Conservation (phyloP, 345 rosid genomes). For the Lepidium didymum region DNA sequence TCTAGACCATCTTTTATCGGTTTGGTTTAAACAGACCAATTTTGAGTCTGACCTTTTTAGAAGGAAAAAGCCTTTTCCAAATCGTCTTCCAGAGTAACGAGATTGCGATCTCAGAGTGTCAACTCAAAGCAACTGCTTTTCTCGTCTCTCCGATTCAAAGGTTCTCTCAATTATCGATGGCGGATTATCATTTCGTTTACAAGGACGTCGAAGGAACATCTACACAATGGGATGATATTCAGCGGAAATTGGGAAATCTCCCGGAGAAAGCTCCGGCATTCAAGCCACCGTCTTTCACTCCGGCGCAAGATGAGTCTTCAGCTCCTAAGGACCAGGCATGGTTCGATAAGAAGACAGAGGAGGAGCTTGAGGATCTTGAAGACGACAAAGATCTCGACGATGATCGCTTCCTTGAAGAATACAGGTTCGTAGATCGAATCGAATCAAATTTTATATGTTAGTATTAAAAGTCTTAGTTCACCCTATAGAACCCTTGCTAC, state of each 20-base stretch:
- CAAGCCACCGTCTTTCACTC: slow-evolving; percentile 80
- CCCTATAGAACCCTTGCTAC: neutral
- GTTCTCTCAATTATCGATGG: slow-evolving; percentile 41
- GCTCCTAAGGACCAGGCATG: slow-evolving; percentile 74
- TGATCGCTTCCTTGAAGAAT: slow-evolving; percentile 83
- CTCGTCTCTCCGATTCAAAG: slow-evolving; percentile 14
- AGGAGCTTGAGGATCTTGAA: slow-evolving; percentile 79
- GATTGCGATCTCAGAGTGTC: slow-evolving; percentile 22
- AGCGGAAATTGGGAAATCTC: slow-evolving; percentile 86
- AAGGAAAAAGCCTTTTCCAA: neutral
- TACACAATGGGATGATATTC: slow-evolving; percentile 98
- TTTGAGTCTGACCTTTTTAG: neutral
- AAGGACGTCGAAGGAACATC: slow-evolving; percentile 95
- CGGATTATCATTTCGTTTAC: slow-evolving; percentile 89
- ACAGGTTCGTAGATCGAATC: slow-evolving; percentile 45
- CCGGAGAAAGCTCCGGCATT: slow-evolving; percentile 77
- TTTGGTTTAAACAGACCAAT: slow-evolving; percentile 7
- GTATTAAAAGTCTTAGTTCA: neutral
- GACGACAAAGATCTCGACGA: slow-evolving; percentile 74
- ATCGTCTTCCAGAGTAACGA: slow-evolving; percentile 1
- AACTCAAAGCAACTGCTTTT: slow-evolving; percentile 13
- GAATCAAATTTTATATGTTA: neutral
- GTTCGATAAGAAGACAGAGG: slow-evolving; percentile 66
- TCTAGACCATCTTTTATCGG: neutral
- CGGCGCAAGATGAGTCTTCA: slow-evolving; percentile 55